Evolutionary conservation across 140 eudicot genomes (phyloP), one percentile per base, ranked within the genome.

Genomic region (Anethum foeniculum): DNA sequence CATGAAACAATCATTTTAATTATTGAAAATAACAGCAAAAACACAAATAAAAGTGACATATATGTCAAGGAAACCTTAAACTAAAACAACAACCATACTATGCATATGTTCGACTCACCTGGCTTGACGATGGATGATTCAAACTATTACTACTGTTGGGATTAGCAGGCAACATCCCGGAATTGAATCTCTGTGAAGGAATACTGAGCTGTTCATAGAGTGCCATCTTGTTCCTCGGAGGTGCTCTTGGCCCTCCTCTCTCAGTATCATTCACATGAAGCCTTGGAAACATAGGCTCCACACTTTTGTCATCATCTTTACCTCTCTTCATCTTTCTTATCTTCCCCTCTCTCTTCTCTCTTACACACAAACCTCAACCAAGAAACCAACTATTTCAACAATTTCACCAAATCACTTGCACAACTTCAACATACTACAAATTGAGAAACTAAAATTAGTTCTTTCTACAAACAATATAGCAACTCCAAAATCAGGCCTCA

Each of bases 201-300:
- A 92, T 89, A 60, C 97, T 95, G 73, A 95, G 97, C 82, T 95
- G 99, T 82, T 95, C 99, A 86, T 91, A 95, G 62, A 95, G 96
- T 54, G 99, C 99, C 97, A 95, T 95, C 90, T 94, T 94, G 84
- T 94, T 94, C 82, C 99, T 91, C 38, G 99, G 99, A 80, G 99
- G 99, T 78, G 97, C 99, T 82, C 97, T 87, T 78, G 99, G 99
- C 68, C 99, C 99, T 86, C 99, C 99, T 85, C 88, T 95, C 77
- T 92, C 99, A 1, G 97, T 82, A 88, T 95, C 99, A 85, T 91
- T 95, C 64, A 95, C 93, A 88, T 95, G 99, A 80, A 95, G 94
- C 88, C 97, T 90, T 44, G 99, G 99, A 84, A 95, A 95, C 99
- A 95, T 86, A 52, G 99, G 99, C 75, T 94, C 97, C 93, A 87